These are phyloP conservation scores for Ustilago cynodontis DNA, from an alignment of 1,284 basidiomycete genomes.

Conservation along the genomic window DNA sequence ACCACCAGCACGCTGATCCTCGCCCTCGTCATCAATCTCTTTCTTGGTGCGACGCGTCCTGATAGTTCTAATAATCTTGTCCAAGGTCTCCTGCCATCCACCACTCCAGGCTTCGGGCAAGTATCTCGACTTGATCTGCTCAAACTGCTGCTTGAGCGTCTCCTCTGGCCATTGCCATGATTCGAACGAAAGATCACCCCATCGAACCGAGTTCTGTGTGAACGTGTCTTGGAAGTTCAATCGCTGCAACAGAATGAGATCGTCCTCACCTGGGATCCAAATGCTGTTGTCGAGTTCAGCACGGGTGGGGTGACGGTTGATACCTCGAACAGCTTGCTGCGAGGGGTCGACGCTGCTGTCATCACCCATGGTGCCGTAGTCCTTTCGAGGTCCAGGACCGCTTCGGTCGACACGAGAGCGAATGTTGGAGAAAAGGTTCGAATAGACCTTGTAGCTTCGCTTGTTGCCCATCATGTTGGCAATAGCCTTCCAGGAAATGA, in stretches of 20 bases:
- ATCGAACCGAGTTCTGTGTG: slow-evolving; percentile 26
- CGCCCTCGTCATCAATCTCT: slow-evolving; percentile 47
- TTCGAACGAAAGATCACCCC: slow-evolving; percentile 39
- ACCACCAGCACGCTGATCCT: slow-evolving; percentile 22
- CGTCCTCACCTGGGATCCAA: slow-evolving; percentile 50
- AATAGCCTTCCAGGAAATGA: slow-evolving; percentile 50
- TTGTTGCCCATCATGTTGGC: slow-evolving; percentile 49
- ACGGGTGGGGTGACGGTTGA: slow-evolving; percentile 36
- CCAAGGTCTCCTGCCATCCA: slow-evolving; percentile 42
- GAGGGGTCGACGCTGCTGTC: slow-evolving; percentile 20
- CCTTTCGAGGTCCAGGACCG: slow-evolving; percentile 24
- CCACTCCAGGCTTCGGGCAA: slow-evolving; percentile 43
- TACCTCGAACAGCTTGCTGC: slow-evolving; percentile 36
- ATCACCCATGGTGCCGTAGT: slow-evolving; percentile 33
- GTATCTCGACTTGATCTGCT: slow-evolving; percentile 49
- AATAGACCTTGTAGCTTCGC: slow-evolving; percentile 56
- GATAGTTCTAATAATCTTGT: slow-evolving; percentile 44
- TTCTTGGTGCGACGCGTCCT: slow-evolving; percentile 39
- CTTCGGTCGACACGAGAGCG: slow-evolving; percentile 39
- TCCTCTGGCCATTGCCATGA: slow-evolving; percentile 45
- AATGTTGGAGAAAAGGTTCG: slow-evolving; percentile 46
- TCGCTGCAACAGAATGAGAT: slow-evolving; percentile 50
- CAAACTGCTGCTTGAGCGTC: slow-evolving; percentile 46
- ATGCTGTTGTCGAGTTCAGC: slow-evolving; percentile 46
- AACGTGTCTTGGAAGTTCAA: slow-evolving; percentile 43